A percentile compares a stretch with the other conserved stretches of the same genome.
Evolutionary conservation across 805 yeast species (phyloP).

Genomic region (Alloascoidea africana): DNA sequence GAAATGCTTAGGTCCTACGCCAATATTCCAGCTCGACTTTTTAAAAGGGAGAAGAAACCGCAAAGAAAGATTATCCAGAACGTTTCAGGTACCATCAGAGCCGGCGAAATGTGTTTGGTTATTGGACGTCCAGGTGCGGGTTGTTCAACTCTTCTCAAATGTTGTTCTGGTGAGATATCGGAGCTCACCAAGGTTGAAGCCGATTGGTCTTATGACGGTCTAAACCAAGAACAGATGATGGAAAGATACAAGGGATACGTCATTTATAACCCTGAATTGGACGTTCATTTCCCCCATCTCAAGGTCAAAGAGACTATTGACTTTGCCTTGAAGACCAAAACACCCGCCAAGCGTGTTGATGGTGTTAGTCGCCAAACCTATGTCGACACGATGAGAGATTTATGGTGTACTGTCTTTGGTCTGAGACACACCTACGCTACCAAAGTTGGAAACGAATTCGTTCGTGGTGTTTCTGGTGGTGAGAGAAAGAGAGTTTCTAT

Average conservation of each 20-base stretch:
- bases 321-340: slow-evolving; percentile 32
- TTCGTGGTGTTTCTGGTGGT: slow-evolving; percentile 57
- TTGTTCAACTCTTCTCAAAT: slow-evolving; percentile 38
- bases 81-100: slow-evolving; percentile 36
- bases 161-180: slow-evolving; percentile 28
- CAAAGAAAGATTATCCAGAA: slow-evolving; percentile 21
- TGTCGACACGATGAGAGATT: slow-evolving; percentile 21
- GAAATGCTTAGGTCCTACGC: slow-evolving; percentile 23
- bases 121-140: slow-evolving; percentile 52
- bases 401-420: slow-evolving; percentile 25
- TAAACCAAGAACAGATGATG: slow-evolving; percentile 32
- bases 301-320: slow-evolving; percentile 35
- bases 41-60: slow-evolving; percentile 18
- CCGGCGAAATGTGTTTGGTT: slow-evolving; percentile 39
- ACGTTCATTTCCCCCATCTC: slow-evolving; percentile 33
- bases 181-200: slow-evolving; percentile 23
- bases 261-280: slow-evolving; percentile 36
- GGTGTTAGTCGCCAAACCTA: slow-evolving; percentile 24
- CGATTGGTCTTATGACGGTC: slow-evolving; percentile 31
- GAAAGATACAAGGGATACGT: slow-evolving; percentile 29
- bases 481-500: slow-evolving; percentile 52
- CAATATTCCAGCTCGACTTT: slow-evolving; percentile 16
- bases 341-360: slow-evolving; percentile 30
- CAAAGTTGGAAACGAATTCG: slow-evolving; percentile 46
- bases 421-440: slow-evolving; percentile 39